Base-by-base conservation (phyloP, 2,329 filamentous ascomycete species). In the Alternaria conjuncta region DNA sequence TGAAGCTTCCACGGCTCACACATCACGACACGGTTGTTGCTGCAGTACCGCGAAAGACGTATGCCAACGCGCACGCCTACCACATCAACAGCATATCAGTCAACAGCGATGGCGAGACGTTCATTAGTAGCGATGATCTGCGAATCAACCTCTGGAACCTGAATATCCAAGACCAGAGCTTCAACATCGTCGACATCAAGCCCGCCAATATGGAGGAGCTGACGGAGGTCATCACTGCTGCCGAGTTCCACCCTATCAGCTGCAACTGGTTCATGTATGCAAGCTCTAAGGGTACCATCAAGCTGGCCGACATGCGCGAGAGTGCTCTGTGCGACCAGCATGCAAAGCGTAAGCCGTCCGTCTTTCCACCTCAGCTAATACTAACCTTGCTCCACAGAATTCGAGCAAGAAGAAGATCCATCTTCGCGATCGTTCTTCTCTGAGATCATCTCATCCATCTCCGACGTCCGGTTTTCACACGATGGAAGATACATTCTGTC, bases 221-320 rank as follows among this genome's bases (percentile, higher is more conserved):
- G 69, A 99, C 96, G 1, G 96, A 99, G 82, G 96, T 99, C 72
- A 98, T 99, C 78, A 99, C 96, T 12, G 96, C 96, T 45, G 96
- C 96, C 57, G 96, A 99, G 78, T 99, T 99, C 77, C 96, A 99
- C 78, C 96, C 96, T 6, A 86, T 90, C 76, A 97, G 94, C 85
- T 99, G 96, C 87, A 98, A 99, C 83, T 97, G 93, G 94, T 98
- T 99, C 84, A 99, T 99, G 95, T 99, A 98, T 80, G 96, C 96
- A 73, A 98, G 95, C 82, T 97, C 94, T 63, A 99, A 99, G 83
- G 96, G 96, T 65, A 98, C 96, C 36, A 98, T 99, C 84, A 99
- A 99, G 84, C 86, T 99, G 74, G 96, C 96, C 51, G 96, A 99
- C 77, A 99, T 99, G 96, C 90, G 96, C 75, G 92, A 97, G 85